phyloP scores from a whole-genome alignment of 345 rosid genomes.

The Populus ilicifolia region DNA sequence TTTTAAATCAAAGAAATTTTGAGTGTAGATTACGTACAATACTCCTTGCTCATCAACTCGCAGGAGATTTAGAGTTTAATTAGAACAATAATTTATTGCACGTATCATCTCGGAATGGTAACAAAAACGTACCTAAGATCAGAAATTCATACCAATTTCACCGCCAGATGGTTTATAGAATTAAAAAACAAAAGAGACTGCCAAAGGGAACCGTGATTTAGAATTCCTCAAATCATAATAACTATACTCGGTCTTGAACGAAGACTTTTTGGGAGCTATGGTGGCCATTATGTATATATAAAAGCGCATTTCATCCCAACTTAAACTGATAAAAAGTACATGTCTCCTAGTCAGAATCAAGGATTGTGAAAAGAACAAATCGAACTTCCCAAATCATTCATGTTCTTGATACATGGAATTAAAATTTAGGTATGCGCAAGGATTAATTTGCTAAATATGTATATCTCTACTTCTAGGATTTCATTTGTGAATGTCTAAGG shows the following conservation, averaged over 20 bases:
- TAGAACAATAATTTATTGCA: background rate
- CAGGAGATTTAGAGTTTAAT: background rate
- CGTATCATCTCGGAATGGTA: slow-evolving; percentile 1
- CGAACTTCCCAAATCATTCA: slow-evolving; percentile 15
- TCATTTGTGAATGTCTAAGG: background rate
- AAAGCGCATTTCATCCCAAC: background rate
- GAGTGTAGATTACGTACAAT: too few relatives aligned
- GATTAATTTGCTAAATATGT: background rate
- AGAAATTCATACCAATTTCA: background rate
- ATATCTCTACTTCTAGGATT: background rate
- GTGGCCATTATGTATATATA: background rate
- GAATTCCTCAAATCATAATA: background rate
- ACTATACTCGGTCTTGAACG: background rate
- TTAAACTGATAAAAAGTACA: background rate
- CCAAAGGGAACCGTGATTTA: background rate
- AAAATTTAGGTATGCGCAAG: background rate
- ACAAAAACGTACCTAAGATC: background rate
- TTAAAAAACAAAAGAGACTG: background rate
- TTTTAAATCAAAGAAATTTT: too few relatives aligned
- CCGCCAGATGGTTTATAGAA: background rate
- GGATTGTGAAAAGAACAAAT: background rate
- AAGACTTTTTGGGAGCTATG: background rate
- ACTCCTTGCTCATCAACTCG: too few relatives aligned
- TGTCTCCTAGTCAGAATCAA: background rate
- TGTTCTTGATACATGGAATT: background rate